phyloP scores from a whole-genome alignment of 768 basidiomycete genomes.

The Lactarius akahatsu region DNA sequence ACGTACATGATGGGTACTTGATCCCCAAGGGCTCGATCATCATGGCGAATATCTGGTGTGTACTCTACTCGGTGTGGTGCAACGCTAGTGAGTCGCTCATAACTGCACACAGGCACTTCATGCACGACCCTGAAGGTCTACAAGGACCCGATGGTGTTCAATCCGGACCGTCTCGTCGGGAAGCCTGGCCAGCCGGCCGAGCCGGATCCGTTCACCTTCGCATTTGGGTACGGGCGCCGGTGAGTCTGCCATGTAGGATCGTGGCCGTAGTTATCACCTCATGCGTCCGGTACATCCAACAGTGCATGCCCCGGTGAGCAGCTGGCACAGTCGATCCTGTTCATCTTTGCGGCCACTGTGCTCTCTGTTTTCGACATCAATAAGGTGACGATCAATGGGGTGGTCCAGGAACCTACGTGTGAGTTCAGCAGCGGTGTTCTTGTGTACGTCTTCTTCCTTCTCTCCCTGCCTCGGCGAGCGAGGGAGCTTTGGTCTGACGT shows the following conservation, averaged over 20 bases:
- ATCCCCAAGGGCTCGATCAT: slow-evolving; percentile 42
- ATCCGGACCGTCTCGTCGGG: slow-evolving; percentile 36
- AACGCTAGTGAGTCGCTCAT: neutral
- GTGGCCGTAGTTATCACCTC: neutral
- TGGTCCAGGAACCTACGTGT: slow-evolving; percentile 26
- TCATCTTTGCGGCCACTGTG: slow-evolving; percentile 25
- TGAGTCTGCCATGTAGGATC: slow-evolving; percentile 11
- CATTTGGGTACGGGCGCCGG: slow-evolving; percentile 35
- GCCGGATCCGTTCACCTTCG: slow-evolving; percentile 26
- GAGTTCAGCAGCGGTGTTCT: slow-evolving; percentile 28
- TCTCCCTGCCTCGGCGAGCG: neutral
- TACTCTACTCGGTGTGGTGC: neutral
- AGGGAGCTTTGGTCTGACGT: neutral
- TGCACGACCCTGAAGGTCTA: slow-evolving; percentile 36
- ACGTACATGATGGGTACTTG: slow-evolving; percentile 39
- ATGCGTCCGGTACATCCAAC: too few species aligned
- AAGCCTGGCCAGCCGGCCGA: slow-evolving; percentile 27
- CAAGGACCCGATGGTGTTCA: slow-evolving; percentile 34
- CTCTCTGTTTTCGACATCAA: slow-evolving; percentile 30
- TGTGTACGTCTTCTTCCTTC: slow-evolving; percentile 11
- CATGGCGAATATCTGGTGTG: slow-evolving; percentile 39
- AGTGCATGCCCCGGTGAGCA: slow-evolving; percentile 29
- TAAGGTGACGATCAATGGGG: slow-evolving; percentile 23
- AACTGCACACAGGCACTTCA: slow-evolving; percentile 31
- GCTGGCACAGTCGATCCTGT: slow-evolving; percentile 30